Base-by-base conservation (phyloP, 1,139 yeast genomes). In the Blastobotrys buckinghamii region DNA sequence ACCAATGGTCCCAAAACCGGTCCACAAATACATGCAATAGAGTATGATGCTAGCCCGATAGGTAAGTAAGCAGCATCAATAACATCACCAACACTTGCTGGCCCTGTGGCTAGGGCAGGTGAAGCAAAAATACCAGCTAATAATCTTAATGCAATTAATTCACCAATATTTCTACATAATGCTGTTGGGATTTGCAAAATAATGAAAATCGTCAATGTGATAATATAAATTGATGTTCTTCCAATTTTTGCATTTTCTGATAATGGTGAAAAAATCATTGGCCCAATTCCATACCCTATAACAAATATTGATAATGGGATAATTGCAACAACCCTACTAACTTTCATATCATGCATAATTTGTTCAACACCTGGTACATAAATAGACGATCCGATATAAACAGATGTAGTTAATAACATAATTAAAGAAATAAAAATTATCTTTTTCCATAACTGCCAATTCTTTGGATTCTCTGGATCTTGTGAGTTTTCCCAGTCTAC, bases 101-200 rank as follows among this genome's bases (percentile, higher is more conserved):
- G 92, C 9, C 89, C 95, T 55, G 86, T 79, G 7, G 95, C 83
- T 64, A 88, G 72, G 0, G 94, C 90, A 5, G 96, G 96, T 2
- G 90, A 79, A 0, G 92, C 86, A 53, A 84, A 75, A 32, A 83
- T 73, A 1, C 96, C 96, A 34, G 87, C 76, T 56, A 88, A 78
- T 62, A 87, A 85, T 57, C 96, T 73, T 50, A 86, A 69, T 4
- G 86, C 82, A 43, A 85, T 70, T 32, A 68, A 53, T 1, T 58
- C 53, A 2, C 61, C 55, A 26, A 81, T 71, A 55, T 80, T 78
- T 17, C 71, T 64, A 1, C 80, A 67, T 42, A 81, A 68, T 1
- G 84, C 85, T 37, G 54, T 48, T 15, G 53, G 53, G 16, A 53
- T 39, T 51, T 81, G 79, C 56, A 83, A 72, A 15, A 82, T 65